Evolutionary conservation across 352 stramenopile species (phyloP).

Genomic region (Globisporangium spinosum): DNA sequence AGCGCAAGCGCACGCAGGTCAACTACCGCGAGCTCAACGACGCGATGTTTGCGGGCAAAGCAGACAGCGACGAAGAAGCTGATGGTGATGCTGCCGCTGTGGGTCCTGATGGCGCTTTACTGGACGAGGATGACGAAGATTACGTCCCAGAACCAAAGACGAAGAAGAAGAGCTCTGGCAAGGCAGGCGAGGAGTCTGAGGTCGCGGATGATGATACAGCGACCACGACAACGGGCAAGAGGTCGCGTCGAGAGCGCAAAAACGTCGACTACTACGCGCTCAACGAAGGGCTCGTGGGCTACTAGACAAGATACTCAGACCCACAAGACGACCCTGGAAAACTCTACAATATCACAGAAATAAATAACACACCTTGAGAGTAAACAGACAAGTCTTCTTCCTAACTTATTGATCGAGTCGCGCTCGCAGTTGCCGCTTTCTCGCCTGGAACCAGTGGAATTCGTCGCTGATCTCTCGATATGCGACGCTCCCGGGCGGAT

Average conservation of each 20-base stretch:
- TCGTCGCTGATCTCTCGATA: background rate
- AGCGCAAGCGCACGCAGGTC: slow-evolving; percentile 74
- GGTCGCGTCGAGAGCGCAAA: slow-evolving; percentile 27
- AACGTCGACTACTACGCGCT: slow-evolving; percentile 58
- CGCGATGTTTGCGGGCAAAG: slow-evolving; percentile 65
- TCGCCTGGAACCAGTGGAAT: background rate
- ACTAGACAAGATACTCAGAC: background rate
- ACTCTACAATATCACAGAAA: background rate
- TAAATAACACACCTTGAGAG: background rate
- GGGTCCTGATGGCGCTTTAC: background rate
- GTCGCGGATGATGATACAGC: background rate
- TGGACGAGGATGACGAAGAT: slow-evolving; percentile 19
- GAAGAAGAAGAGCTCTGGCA: background rate
- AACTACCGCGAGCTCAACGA: slow-evolving; percentile 83
- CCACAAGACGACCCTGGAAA: background rate
- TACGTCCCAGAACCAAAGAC: slow-evolving; percentile 7
- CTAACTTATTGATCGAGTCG: background rate
- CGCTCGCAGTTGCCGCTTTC: background rate
- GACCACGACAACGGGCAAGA: background rate
- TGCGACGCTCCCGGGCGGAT: background rate
- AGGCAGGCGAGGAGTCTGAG: background rate
- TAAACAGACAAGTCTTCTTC: background rate
- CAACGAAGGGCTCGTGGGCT: slow-evolving; percentile 44
- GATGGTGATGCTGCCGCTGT: slow-evolving; percentile 19
- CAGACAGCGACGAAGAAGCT: slow-evolving; percentile 50